A percentile compares a stretch with the other conserved stretches of the same genome.
phyloP scores from a whole-genome alignment of 208 protist species.

The Trypanosoma melophagium region DNA sequence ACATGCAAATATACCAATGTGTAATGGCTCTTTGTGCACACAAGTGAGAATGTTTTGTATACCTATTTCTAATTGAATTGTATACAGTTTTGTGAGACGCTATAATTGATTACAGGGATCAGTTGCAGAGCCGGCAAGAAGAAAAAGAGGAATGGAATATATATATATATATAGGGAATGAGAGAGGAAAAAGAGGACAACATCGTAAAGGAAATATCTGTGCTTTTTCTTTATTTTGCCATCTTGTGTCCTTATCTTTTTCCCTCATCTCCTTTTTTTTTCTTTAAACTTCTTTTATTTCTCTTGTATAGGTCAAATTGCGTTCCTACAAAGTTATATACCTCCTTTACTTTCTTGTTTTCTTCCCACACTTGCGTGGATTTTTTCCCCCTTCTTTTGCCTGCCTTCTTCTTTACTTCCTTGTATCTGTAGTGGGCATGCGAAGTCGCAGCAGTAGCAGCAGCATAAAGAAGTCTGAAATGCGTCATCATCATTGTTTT shows the following conservation, averaged over 20 bases:
- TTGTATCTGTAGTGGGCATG: too few species aligned
- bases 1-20: too few species aligned
- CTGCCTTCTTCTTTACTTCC: too few species aligned
- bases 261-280: background rate
- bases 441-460: too few species aligned
- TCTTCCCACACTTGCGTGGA: constrained; percentile 2
- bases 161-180: background rate
- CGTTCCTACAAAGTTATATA: background rate
- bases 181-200: background rate
- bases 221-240: too few species aligned
- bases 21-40: too few species aligned
- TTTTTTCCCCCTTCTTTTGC: too few species aligned
- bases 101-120: background rate
- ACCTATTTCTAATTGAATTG: too few species aligned
- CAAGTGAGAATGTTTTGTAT: too few species aligned
- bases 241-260: background rate
- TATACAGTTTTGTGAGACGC: too few species aligned
- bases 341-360: background rate
- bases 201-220: background rate
- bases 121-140: background rate
- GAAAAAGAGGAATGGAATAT: background rate
- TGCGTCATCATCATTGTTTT: too few species aligned
- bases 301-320: constrained; percentile 4
- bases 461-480: too few species aligned
- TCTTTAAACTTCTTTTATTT: background rate